Base-by-base conservation (phyloP, 2,329 filamentous ascomycete genomes). In the Blumeriella jaapii region DNA sequence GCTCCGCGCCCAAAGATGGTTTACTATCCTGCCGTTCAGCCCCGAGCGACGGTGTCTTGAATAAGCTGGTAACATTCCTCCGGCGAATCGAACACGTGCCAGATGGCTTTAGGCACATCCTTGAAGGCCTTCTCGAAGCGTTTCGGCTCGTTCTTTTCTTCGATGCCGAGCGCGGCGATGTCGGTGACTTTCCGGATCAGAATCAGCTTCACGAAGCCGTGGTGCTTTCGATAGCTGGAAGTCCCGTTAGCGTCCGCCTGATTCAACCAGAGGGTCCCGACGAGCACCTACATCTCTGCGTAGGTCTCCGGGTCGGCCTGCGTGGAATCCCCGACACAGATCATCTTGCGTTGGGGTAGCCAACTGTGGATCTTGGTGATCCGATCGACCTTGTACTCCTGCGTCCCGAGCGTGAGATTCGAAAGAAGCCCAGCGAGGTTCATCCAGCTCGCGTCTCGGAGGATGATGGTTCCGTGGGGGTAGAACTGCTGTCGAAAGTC, bases 291-390 rank as follows among this genome's bases (percentile, higher is more conserved):
- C 59, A 84, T 75, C 47, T 87, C 78, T 17, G 78, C 87, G 53
- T 95, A 96, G 0, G 83, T 74, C 56, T 96, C 89, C 0, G 89
- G 87, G 50, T 96, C 89, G 16, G 74, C 80, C 59, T 95, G 89
- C 0, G 87, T 95, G 24, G 80, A 89, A 59, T 96, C 89, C 1
- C 89, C 89, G 45, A 96, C 77, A 47, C 78, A 78, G 43, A 96
- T 73, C 61, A 93, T 78, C 49, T 79, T 82, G 41, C 82, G 68
- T 48, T 69, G 68, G 0, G 89, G 89, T 31, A 95, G 67, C 82
- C 82, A 91, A 1, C 61, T 59, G 47, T 85, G 71, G 16, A 96
- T 72, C 60, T 85, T 84, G 38, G 70, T 67, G 58, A 94, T 85
- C 12, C 81, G 75, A 38, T 78, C 72, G 8, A 81, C 71, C 59